phyloP scores from a whole-genome alignment of 768 basidiomycete genomes.

The Russula lepida region DNA sequence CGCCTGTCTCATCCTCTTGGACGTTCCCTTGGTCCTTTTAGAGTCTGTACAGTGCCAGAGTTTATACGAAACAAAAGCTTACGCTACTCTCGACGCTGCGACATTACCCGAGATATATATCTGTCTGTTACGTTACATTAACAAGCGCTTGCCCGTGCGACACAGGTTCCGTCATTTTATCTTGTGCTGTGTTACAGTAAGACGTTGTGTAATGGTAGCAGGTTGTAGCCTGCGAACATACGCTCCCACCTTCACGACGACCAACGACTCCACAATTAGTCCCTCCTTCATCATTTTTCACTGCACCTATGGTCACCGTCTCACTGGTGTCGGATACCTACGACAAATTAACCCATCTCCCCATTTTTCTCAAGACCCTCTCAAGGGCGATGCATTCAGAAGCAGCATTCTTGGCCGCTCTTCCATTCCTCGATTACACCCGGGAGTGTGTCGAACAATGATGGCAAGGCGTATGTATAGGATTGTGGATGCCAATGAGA shows the following conservation, averaged over 20 bases:
- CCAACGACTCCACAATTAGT: slow-evolving; percentile 29
- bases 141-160: too few species aligned
- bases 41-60: too few species aligned
- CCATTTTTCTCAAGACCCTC: slow-evolving; percentile 76
- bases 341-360: slow-evolving; percentile 68
- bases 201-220: too few species aligned
- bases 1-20: slow-evolving; percentile 47
- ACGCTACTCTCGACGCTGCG: too few species aligned
- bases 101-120: too few species aligned
- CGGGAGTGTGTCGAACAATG: background rate
- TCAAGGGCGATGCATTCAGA: slow-evolving; percentile 70
- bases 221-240: slow-evolving; percentile 57
- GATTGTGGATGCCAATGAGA: slow-evolving; percentile 72
- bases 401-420: slow-evolving; percentile 80
- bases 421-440: slow-evolving; percentile 69
- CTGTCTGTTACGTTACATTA: too few species aligned
- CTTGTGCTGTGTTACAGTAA: too few species aligned
- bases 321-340: slow-evolving; percentile 50
- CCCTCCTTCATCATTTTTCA: slow-evolving; percentile 35
- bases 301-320: slow-evolving; percentile 33
- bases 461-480: slow-evolving; percentile 59
- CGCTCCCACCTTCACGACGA: slow-evolving; percentile 41
- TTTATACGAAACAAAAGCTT: too few species aligned
- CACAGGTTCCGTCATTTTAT: too few species aligned
- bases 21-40: too few species aligned